A percentile compares a stretch with the other conserved stretches of the same genome.
Conservation (phyloP, 1,284 basidiomycete genomes). For the Ustilago cynodontis region DNA sequence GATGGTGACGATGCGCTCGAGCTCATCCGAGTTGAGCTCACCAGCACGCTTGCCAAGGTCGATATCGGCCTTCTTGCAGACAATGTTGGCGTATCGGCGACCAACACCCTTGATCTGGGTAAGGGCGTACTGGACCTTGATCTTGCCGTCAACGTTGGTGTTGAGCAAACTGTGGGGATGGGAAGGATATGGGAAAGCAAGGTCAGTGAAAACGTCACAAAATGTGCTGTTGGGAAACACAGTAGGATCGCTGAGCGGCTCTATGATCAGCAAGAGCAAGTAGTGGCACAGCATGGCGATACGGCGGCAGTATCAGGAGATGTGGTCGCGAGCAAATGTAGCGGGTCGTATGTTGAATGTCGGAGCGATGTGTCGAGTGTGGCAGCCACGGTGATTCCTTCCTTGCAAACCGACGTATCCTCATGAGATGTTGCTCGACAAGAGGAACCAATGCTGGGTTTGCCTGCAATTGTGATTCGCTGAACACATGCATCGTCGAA, state of each 20-base stretch:
- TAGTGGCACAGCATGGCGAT: neutral
- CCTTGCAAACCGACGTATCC: neutral
- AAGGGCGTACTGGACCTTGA: constrained; percentile 79
- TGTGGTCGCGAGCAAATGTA: neutral
- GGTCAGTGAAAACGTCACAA: constrained; percentile 11
- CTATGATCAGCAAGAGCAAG: constrained; percentile 14
- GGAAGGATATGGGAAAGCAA: neutral
- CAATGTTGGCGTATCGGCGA: constrained; percentile 97
- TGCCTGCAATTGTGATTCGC: too few relatives aligned
- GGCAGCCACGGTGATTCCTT: neutral
- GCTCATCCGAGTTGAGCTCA: constrained; percentile 94
- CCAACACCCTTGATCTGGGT: constrained; percentile 98
- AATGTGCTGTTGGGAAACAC: too few relatives aligned
- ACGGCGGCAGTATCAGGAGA: constrained; percentile 12
- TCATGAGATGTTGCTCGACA: too few relatives aligned
- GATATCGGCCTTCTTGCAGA: constrained; percentile 99
- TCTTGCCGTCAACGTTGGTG: constrained; percentile 99
- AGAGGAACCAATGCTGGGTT: too few relatives aligned
- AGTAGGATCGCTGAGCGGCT: constrained; percentile 10
- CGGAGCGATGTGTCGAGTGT: neutral
- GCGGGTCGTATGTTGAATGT: neutral
- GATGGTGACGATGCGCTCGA: constrained; percentile 98
- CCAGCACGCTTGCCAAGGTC: constrained; percentile 97
- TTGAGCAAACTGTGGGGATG: constrained; percentile 82
- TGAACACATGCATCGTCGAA: too few relatives aligned